Base-by-base conservation (phyloP, 2,329 filamentous ascomycete species). In the Penicillium oxalicum region DNA sequence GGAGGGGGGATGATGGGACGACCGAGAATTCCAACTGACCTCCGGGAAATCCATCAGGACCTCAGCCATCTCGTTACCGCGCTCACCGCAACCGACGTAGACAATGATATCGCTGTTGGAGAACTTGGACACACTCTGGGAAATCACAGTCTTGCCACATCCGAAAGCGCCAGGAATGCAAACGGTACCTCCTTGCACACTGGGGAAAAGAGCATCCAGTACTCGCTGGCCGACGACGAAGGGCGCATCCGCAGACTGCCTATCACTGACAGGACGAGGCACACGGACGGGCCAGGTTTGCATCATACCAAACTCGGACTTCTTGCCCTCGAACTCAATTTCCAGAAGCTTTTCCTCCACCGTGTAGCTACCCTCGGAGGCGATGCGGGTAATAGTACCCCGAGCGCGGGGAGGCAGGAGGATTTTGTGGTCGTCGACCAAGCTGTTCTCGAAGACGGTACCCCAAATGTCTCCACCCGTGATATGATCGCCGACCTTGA, bases 21-120 rank as follows among this genome's bases (percentile, higher is more conserved):
- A 32, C 2, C 29, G 11, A 11, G 8, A 32, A 5, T 32, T 32
- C 11, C 29, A 11, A 49, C 66, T 50, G 66, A 81, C 79, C 67
- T 97, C 91, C 51, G 93, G 93, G 79, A 98, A 98, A 74, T 98
- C 93, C 87, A 96, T 97, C 80, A 98, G 80, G 61, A 98, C 93
- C 80, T 98, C 93, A 56, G 93, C 93, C 93, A 98, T 98, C 75
- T 98, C 93, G 69, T 98, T 98, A 60, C 93, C 93, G 62, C 93
- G 87, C 75, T 98, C 93, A 61, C 91, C 88, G 59, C 79, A 86
- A 51, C 93, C 93, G 52, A 98, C 93, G 69, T 98, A 98, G 61
- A 98, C 88, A 61, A 98, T 98, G 65, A 97, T 88, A 70, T 98
- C 93, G 71, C 87, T 93, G 83, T 98, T 98, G 67, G 93, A 98